Percentiles rank a stretch among this genome's conserved stretches.
These are phyloP conservation scores for Fraxinus angustifolia DNA, from an alignment of 305 asterid species.

Conservation along the genomic window DNA sequence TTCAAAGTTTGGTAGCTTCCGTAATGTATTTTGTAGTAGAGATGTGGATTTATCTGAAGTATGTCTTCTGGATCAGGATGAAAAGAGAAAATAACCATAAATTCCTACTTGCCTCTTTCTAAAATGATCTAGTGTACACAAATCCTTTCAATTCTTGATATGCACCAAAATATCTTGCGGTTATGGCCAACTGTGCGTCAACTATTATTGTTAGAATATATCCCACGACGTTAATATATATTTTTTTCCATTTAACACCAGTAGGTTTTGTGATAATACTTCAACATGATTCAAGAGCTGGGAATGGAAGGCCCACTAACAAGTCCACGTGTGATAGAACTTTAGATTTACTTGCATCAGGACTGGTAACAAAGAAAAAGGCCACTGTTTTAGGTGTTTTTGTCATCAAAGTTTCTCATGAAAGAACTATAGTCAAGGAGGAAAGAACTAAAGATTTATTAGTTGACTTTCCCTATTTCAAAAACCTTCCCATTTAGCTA, in stretches of 20 bases:
- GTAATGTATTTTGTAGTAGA: not conserved
- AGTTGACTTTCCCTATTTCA: not conserved
- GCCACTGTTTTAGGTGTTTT: not conserved
- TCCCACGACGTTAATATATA: not conserved
- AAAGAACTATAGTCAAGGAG: not conserved
- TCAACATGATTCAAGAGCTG: slow-evolving; percentile 1
- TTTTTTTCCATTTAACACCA: not conserved
- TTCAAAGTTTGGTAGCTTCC: not conserved
- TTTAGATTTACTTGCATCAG: not conserved
- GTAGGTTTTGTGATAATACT: not conserved
- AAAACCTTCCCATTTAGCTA: not conserved
- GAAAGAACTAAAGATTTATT: not conserved
- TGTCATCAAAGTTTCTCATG: not conserved
- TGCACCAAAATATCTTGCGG: not conserved
- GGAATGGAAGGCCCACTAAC: not conserved
- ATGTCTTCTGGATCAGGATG: not conserved
- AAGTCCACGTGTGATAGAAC: not conserved
- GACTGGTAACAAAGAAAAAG: not conserved
- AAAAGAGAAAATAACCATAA: not conserved
- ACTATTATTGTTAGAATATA: not conserved
- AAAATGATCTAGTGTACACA: not conserved
- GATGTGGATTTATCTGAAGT: not conserved
- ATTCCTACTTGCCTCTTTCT: not conserved
- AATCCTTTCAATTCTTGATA: not conserved
- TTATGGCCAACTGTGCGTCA: not conserved